Evolutionary conservation across 495 filamentous ascomycete genomes (phyloP).

Genomic region (Xylaria flabelliformis): DNA sequence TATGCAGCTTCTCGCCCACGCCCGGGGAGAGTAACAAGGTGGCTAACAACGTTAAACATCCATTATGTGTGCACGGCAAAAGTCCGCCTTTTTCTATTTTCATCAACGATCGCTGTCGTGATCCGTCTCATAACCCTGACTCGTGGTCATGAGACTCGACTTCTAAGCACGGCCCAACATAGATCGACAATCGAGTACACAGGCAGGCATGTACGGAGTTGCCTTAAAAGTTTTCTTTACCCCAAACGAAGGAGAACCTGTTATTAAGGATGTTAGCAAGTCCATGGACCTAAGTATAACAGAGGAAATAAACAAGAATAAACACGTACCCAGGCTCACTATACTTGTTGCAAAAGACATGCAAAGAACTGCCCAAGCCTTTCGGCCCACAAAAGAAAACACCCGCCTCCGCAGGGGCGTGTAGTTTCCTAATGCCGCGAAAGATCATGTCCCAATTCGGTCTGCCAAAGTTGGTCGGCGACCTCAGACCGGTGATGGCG

Average conservation of each 20-base stretch:
- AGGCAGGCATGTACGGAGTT: background rate
- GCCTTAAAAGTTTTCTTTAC: conserved; percentile 77
- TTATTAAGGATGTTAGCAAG: conserved; percentile 16
- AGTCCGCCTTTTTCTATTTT: conserved; percentile 3
- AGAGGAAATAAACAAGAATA: background rate
- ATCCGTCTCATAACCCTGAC: background rate
- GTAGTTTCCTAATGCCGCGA: conserved; percentile 74
- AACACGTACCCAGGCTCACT: conserved; percentile 68
- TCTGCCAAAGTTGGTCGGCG: conserved; percentile 78
- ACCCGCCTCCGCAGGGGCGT: conserved; percentile 72
- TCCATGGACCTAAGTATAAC: background rate
- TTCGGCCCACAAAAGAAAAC: conserved; percentile 85
- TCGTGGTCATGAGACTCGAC: background rate
- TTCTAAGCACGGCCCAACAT: background rate
- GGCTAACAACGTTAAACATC: background rate
- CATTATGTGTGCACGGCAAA: background rate
- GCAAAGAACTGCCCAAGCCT: conserved; percentile 68
- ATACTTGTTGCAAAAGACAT: conserved; percentile 80
- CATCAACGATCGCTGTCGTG: background rate
- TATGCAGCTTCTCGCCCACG: background rate
- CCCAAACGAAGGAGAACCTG: conserved; percentile 69
- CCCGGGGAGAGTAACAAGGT: background rate
- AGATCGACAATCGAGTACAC: background rate
- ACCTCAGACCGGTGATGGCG: conserved; percentile 74
- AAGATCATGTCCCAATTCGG: conserved; percentile 86